These are phyloP conservation scores for Blastocystis sp. DNA, from an alignment of 352 stramenopile species.

Conservation along the genomic window DNA sequence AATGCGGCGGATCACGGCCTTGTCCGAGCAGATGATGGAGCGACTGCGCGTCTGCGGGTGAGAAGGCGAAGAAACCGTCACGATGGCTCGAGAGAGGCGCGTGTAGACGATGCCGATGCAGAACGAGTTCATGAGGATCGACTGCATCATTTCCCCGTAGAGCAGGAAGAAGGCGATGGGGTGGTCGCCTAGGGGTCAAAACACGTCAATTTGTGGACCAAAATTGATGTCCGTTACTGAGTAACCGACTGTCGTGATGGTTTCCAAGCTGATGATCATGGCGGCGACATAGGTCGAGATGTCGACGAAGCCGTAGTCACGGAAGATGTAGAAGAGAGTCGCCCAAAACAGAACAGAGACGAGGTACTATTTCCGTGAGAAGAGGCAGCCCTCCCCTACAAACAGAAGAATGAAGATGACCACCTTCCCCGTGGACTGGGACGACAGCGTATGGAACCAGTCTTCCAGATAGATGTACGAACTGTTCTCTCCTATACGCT, in stretches of 20 bases:
- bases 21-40: conserved; percentile 80
- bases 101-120: conserved; percentile 65
- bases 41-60: conserved; percentile 26
- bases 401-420: conserved; percentile 63
- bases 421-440: conserved; percentile 32
- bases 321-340: conserved; percentile 52
- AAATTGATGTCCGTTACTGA: conserved; percentile 66
- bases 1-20: conserved; percentile 82
- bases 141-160: conserved; percentile 63
- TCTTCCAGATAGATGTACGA: conserved; percentile 65
- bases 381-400: background rate
- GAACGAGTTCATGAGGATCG: conserved; percentile 67
- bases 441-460: conserved; percentile 64
- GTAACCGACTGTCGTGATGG: conserved; percentile 62
- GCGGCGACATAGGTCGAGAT: conserved; percentile 61
- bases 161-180: conserved; percentile 62
- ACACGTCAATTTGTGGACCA: background rate
- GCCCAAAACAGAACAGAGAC: conserved; percentile 62
- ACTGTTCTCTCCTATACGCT: conserved; percentile 57
- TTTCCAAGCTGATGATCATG: conserved; percentile 67
- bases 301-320: conserved; percentile 61
- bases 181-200: conserved; percentile 14
- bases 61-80: background rate
- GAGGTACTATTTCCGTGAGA: conserved; percentile 16
- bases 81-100: conserved; percentile 45